phyloP scores from a whole-genome alignment of 2,329 filamentous ascomycete genomes.

The Aspergillus floridensis region DNA sequence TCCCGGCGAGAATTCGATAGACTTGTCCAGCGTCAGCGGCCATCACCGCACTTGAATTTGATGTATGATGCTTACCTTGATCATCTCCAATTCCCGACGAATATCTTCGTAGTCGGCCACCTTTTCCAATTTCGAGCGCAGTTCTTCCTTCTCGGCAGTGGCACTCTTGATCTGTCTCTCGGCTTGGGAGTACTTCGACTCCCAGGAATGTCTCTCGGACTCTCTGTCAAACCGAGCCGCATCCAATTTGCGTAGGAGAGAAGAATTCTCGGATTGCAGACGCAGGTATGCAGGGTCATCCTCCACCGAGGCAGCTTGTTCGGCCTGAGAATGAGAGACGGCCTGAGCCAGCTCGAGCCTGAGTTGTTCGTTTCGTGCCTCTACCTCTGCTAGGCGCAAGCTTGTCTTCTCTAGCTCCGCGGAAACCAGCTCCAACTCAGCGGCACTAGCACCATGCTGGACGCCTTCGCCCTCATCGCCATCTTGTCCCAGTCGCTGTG shows the following conservation, averaged over 20 bases:
- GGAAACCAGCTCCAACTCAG: constrained; percentile 89
- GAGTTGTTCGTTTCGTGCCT: constrained; percentile 91
- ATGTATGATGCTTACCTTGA: constrained; percentile 58
- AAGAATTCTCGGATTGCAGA: constrained; percentile 88
- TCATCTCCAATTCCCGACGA: constrained; percentile 90
- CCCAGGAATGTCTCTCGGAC: constrained; percentile 70
- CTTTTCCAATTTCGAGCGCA: constrained; percentile 79
- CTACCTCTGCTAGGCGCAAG: constrained; percentile 80
- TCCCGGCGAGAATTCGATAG: constrained; percentile 92
- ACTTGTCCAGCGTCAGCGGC: constrained; percentile 46
- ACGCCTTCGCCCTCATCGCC: constrained; percentile 63
- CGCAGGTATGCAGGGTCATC: constrained; percentile 88
- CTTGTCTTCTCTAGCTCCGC: constrained; percentile 90
- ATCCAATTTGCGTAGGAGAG: constrained; percentile 83
- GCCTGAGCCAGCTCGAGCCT: constrained; percentile 86
- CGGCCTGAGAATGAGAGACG: constrained; percentile 65
- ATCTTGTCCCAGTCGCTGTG: constrained; percentile 76
- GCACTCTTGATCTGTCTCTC: constrained; percentile 75
- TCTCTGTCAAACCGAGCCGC: constrained; percentile 80
- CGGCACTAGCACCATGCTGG: constrained; percentile 70
- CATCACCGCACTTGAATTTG: background rate
- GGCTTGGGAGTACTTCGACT: constrained; percentile 70
- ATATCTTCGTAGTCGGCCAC: constrained; percentile 95
- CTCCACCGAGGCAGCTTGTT: constrained; percentile 65
- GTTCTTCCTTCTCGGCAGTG: constrained; percentile 73